Evolutionary conservation across 2,329 filamentous ascomycete genomes (phyloP), one percentile per base, ranked within the genome.

Genomic region (Arthrobotrys musiformis): DNA sequence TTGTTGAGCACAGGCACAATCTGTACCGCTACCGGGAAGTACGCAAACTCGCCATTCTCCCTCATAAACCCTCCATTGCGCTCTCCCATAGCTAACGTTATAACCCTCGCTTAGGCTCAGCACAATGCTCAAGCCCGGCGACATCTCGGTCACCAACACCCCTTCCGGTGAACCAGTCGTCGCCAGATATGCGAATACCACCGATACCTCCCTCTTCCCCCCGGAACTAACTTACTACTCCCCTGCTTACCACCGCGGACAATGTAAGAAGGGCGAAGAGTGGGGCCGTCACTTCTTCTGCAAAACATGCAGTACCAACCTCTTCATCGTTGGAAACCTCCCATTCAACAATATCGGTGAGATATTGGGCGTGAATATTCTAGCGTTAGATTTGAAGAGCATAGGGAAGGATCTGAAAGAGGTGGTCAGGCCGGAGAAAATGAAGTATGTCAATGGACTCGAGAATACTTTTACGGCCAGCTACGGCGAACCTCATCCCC

Each of bases 201-300:
- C 52, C 15, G 52, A 77, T 19, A 44, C 61, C 50, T 50, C 66
- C 13, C 73, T 77, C 17, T 70, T 63, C 46, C 73, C 73, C 60
- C 24, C 60, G 6, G 66, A 70, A 26, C 26, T 77, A 42, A 64
- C 60, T 13, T 70, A 70, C 17, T 77, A 70, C 28, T 70, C 63
- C 8, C 73, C 73, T n/a, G 26, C 66, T 7, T 64, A 50, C 22
- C 60, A 70, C 50, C 73, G 60, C 35, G 58, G 58, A 0, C 24
- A 70, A 7, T 22, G 22, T 42, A 28, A 50, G 35, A 60, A 33
- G 22, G 73, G 60, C 17, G 15, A 44, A 30, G 73, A 77, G 44
- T 60, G 37, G 30, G 52, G 24, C 35, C 73, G 73, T n/a, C 61
- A 77, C 33, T 67, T 52, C 58, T 77, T 77, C 61, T 77, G 66